Base-by-base conservation (phyloP, 2,329 filamentous ascomycete genomes). In the Botryotinia globosa region DNA sequence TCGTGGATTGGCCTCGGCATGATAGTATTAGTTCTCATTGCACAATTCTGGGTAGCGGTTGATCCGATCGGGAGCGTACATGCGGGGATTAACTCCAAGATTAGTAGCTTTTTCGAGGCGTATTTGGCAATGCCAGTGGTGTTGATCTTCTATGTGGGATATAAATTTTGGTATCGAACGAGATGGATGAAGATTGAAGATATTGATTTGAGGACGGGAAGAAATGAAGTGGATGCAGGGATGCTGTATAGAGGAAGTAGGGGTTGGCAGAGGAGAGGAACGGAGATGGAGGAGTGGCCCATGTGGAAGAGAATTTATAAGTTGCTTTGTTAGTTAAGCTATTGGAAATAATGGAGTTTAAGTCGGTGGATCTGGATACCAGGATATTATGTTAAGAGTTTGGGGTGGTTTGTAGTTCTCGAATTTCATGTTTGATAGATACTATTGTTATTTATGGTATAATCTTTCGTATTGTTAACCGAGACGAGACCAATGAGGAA, bases 151-250 rank as follows among this genome's bases (percentile, higher is more conserved):
- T 97, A 92, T 81, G 68, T 91, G 14, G 85, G 81, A 0, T 96
- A 97, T 83, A 97, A 97, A 83, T n/a, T 96, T 44, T 91, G 85
- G 81, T 93, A 89, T 81, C 85, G 85, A 72, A 97, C 94, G 2
- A 84, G 85, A 5, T 86, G 93, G 75, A 86, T 97, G 34, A 85
- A 86, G 44, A 83, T 88, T 56, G 84, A 86, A 67, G 91, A 97
- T 75, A 96, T 98, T 88, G 94, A 98, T 82, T 83, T 98, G 75
- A 88, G 91, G 74, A 97, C 94, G 0, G 95, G 95, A 4, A 89
- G 94, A 59, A 87, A 94, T 62, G 93, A 97, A 79, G 80, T 72
- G 20, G 69, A 44, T 37, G 29, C 39, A 3, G 45, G 58, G 20
- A 83, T 97, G 68, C 88, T 90, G 56, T 88, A 92, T 74, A 83